Percentiles rank a stretch among this genome's conserved stretches.
These are phyloP conservation scores for Phaeomoniella chlamydospora DNA, from an alignment of 2,329 filamentous ascomycete genomes.

Conservation along the genomic window DNA sequence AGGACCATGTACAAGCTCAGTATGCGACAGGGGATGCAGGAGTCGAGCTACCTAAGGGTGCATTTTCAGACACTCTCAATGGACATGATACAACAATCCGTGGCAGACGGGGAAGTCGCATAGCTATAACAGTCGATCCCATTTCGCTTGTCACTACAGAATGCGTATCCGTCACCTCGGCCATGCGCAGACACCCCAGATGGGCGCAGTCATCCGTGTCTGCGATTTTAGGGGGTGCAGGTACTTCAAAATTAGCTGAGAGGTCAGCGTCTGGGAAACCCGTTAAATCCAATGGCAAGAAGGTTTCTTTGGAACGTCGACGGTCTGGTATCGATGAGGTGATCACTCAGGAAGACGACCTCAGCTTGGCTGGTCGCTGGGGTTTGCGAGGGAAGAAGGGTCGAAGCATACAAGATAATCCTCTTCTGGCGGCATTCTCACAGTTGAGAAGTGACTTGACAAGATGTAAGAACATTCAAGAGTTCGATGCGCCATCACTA, in stretches of 20 bases:
- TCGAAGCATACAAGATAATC: constrained; percentile 95
- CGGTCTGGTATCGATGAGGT: constrained; percentile 6
- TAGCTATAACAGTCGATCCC: constrained; percentile 76
- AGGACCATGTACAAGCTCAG: background rate
- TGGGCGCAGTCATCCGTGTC: constrained; percentile 94
- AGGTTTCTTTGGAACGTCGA: constrained; percentile 4
- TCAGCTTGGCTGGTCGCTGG: constrained; percentile 65
- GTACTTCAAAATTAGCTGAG: constrained; percentile 29
- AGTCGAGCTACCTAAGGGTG: constrained; percentile 15
- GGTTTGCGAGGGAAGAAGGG: constrained; percentile 87
- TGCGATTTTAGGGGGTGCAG: constrained; percentile 71
- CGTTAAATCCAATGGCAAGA: constrained; percentile 12
- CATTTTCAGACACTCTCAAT: constrained; percentile 9
- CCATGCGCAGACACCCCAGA: constrained; percentile 93
- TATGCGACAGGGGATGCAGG: constrained; percentile 2
- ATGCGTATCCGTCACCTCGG: constrained; percentile 96
- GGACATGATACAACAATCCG: background rate
- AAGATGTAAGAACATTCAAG: constrained; percentile 74
- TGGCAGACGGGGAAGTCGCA: constrained; percentile 6
- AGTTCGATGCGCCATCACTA: constrained; percentile 78
- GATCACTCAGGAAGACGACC: constrained; percentile 21
- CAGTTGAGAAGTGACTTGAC: constrained; percentile 78
- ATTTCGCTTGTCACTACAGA: constrained; percentile 92
- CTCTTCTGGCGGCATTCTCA: constrained; percentile 87
- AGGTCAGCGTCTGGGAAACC: constrained; percentile 22